Evolutionary conservation across 495 filamentous ascomycete genomes (phyloP).

Genomic region (Lindgomyces ingoldianus): DNA sequence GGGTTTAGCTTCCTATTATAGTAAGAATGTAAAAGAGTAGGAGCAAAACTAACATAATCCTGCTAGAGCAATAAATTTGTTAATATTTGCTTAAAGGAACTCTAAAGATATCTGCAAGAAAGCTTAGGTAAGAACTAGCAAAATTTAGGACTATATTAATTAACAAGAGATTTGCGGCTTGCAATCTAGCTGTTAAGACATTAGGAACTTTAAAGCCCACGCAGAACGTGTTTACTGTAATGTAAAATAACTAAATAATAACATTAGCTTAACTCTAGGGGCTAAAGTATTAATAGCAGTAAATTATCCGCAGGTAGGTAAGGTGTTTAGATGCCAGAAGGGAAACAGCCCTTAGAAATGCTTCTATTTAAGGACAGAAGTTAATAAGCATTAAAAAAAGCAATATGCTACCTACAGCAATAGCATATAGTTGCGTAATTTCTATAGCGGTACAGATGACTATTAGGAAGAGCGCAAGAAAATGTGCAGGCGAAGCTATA

Average conservation of each 20-base stretch:
- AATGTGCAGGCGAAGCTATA: conserved; percentile 13
- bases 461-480: conserved; percentile 10
- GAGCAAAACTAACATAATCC: conserved; percentile 18
- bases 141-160: conserved; percentile 21
- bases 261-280: conserved; percentile 18
- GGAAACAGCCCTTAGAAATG: conserved; percentile 12
- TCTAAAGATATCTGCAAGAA: conserved; percentile 21
- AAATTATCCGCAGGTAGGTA: conserved; percentile 12
- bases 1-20: conserved; percentile 14
- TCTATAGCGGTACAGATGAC: conserved; percentile 13
- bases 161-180: conserved; percentile 16
- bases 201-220: conserved; percentile 11
- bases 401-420: conserved; percentile 15
- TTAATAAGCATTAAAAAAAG: conserved; percentile 19
- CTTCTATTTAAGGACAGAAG: conserved; percentile 19
- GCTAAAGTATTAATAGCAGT: conserved; percentile 16
- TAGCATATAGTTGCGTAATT: conserved; percentile 11
- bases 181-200: conserved; percentile 18
- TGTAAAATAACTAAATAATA: conserved; percentile 14
- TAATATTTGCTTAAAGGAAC: conserved; percentile 17
- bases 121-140: conserved; percentile 18
- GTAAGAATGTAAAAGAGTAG: conserved; percentile 18
- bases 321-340: conserved; percentile 17
- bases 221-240: conserved; percentile 1
- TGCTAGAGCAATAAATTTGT: conserved; percentile 18